phyloP scores from a whole-genome alignment of 2,329 filamentous ascomycete genomes.

The Cladosporium sp. region DNA sequence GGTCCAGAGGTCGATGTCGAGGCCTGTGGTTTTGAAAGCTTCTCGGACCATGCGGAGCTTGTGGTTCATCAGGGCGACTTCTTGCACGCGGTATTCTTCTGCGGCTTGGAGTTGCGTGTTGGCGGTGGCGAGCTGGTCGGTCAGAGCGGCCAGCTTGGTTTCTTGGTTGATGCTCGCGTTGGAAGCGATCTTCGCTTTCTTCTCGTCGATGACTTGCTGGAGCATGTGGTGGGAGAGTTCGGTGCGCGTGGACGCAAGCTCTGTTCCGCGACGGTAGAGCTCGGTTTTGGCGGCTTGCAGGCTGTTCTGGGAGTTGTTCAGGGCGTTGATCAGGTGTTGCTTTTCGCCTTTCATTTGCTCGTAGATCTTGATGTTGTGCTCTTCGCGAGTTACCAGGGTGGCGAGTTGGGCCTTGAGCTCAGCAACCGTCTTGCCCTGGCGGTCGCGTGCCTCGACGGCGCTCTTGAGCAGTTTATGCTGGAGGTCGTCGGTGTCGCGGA shows the following conservation, averaged over 20 bases:
- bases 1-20: neutral
- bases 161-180: neutral
- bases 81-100: neutral
- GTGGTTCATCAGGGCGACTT: neutral
- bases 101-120: neutral
- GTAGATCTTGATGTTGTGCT: neutral
- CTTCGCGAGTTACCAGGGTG: neutral
- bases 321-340: neutral
- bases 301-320: neutral
- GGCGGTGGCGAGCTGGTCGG: neutral
- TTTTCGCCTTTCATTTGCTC: neutral
- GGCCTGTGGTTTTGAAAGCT: neutral
- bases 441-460: neutral
- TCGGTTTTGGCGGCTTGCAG: neutral
- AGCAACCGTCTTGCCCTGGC: neutral
- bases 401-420: neutral
- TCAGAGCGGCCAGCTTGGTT: neutral
- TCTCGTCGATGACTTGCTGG: neutral
- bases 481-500: neutral
- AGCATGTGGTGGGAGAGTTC: neutral
- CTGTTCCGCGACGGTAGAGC: neutral
- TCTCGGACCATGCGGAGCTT: neutral
- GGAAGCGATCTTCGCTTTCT: neutral
- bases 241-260: neutral
- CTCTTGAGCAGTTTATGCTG: neutral